Conservation (phyloP, 2,329 filamentous ascomycete species). For the Fusarium buharicum region DNA sequence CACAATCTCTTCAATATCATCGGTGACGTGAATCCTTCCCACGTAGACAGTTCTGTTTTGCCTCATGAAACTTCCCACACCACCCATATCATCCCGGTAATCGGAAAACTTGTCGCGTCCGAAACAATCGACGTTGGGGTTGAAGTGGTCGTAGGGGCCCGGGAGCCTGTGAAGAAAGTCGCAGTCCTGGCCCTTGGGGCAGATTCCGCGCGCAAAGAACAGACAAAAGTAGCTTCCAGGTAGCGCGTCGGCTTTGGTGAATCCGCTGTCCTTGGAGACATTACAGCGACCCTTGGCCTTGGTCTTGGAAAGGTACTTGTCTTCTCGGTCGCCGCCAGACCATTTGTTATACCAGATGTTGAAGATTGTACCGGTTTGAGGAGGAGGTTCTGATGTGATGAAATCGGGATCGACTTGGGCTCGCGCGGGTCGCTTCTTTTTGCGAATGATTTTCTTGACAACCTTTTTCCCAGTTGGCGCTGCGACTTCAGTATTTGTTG, state of each 20-base stretch:
- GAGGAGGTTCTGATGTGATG: slow-evolving; percentile 84
- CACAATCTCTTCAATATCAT: slow-evolving; percentile 97
- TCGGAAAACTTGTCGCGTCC: slow-evolving; percentile 86
- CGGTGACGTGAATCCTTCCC: slow-evolving; percentile 91
- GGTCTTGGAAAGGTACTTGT: slow-evolving; percentile 86
- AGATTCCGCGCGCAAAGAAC: slow-evolving; percentile 84
- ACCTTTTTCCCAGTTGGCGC: slow-evolving; percentile 66
- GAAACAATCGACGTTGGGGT: slow-evolving; percentile 95
- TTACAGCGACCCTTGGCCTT: slow-evolving; percentile 88
- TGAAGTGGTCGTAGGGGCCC: slow-evolving; percentile 87
- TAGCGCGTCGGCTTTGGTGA: slow-evolving; percentile 80
- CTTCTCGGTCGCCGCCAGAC: slow-evolving; percentile 93
- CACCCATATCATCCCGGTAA: slow-evolving; percentile 97
- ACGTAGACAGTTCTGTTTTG: slow-evolving; percentile 95
- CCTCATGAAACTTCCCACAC: slow-evolving; percentile 91
- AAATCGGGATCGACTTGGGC: slow-evolving; percentile 89
- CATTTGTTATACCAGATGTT: slow-evolving; percentile 99
- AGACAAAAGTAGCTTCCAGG: slow-evolving; percentile 90
- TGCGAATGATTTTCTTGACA: slow-evolving; percentile 89
- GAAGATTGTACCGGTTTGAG: slow-evolving; percentile 94
- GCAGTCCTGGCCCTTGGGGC: slow-evolving; percentile 91
- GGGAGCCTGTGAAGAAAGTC: slow-evolving; percentile 93
- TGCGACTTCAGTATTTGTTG: slow-evolving; percentile 57
- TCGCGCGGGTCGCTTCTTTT: slow-evolving; percentile 88
- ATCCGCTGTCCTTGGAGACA: slow-evolving; percentile 80